Evolutionary conservation across 169 alveolate species (phyloP).

Genomic region (Cryptosporidium bovis): DNA sequence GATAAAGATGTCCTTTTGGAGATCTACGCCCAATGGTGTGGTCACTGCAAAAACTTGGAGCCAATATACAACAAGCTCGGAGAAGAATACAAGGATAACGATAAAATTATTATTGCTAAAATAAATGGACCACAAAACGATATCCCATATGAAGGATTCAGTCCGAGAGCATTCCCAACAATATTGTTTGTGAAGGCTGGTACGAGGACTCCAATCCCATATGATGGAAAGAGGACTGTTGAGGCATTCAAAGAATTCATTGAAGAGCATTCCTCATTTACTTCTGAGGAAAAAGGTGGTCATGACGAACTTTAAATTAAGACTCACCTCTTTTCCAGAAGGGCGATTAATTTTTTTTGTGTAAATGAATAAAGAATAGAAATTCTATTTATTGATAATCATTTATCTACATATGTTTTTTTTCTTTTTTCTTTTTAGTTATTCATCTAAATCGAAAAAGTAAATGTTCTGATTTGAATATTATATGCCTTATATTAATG

Average conservation of each 20-base stretch:
- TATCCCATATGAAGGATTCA: slow-evolving; percentile 81
- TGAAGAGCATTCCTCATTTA: slow-evolving; percentile 42
- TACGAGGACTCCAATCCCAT: slow-evolving; percentile 71
- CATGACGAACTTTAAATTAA: slow-evolving; percentile 64
- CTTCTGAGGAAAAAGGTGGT: slow-evolving; percentile 26
- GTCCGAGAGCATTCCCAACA: slow-evolving; percentile 77
- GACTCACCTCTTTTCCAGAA: neutral
- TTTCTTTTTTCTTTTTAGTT: neutral
- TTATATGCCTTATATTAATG: no score
- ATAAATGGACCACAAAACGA: slow-evolving; percentile 91
- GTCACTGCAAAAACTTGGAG: slow-evolving; percentile 94
- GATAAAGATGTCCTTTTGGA: slow-evolving; percentile 92
- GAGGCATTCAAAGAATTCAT: slow-evolving; percentile 72
- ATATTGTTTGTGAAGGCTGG: slow-evolving; percentile 77
- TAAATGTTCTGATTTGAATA: no score
- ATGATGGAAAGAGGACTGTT: slow-evolving; percentile 75
- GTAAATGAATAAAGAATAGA: slow-evolving; percentile 21
- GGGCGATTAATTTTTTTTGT: neutral
- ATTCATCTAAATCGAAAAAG: no score
- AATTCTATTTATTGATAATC: slow-evolving; percentile 12
- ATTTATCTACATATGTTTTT: slow-evolving; percentile 5
- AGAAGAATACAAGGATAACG: slow-evolving; percentile 80
- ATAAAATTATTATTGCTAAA: slow-evolving; percentile 89
- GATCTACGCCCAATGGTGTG: slow-evolving; percentile 98
- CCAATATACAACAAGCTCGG: slow-evolving; percentile 84